Conservation (phyloP, 805 yeast genomes). For the Metschnikowia aberdeeniae region DNA sequence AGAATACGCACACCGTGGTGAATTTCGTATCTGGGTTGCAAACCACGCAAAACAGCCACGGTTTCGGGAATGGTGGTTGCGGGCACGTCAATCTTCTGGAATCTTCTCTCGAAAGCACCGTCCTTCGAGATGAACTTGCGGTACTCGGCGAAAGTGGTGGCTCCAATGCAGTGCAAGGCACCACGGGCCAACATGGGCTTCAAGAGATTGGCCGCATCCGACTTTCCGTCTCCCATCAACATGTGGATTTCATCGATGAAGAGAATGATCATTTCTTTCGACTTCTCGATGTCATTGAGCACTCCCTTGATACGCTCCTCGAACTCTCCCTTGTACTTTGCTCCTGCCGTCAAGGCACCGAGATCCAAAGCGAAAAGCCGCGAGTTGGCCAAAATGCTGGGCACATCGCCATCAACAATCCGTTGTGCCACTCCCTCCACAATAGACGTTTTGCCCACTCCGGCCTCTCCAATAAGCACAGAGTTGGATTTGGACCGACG, state of each 20-base stretch:
- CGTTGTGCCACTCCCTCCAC: slow-evolving; percentile 99
- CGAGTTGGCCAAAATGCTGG: slow-evolving; percentile 76
- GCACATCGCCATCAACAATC: slow-evolving; percentile 93
- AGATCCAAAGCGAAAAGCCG: slow-evolving; percentile 84
- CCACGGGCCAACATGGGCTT: slow-evolving; percentile 98
- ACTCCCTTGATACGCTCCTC: slow-evolving; percentile 98
- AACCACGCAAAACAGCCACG: slow-evolving; percentile 92
- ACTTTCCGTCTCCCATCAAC: slow-evolving; percentile 99
- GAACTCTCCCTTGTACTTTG: slow-evolving; percentile 97
- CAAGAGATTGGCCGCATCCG: slow-evolving; percentile 93
- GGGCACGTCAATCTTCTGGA: slow-evolving; percentile 93
- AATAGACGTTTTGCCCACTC: slow-evolving; percentile 98
- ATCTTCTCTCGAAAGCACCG: slow-evolving; percentile 98
- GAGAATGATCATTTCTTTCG: slow-evolving; percentile 78
- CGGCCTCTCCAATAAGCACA: slow-evolving; percentile 96
- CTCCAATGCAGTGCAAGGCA: slow-evolving; percentile 94
- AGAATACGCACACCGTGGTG: slow-evolving; percentile 97
- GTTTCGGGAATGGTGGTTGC: slow-evolving; percentile 93
- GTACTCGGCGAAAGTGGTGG: slow-evolving; percentile 93
- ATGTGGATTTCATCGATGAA: slow-evolving; percentile 98
- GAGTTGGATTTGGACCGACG: slow-evolving; percentile 97
- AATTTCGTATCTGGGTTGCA: slow-evolving; percentile 91
- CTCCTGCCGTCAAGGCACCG: slow-evolving; percentile 98
- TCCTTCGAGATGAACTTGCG: slow-evolving; percentile 90
- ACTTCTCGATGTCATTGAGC: slow-evolving; percentile 85